Conservation (phyloP, 306 rosid species). For the Casuarina glauca region DNA sequence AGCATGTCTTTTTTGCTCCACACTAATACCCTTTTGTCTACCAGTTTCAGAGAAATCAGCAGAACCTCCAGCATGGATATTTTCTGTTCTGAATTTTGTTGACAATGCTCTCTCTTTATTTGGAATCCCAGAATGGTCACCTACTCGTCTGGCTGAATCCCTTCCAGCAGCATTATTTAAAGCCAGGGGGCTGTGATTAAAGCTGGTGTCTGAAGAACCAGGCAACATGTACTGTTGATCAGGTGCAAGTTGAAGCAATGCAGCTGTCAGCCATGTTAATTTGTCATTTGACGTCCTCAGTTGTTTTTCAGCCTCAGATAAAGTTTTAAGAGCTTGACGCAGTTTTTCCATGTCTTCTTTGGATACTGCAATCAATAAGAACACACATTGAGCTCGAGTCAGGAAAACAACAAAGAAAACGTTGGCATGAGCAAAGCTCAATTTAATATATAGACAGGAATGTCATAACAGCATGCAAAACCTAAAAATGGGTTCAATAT, state of each 20-base stretch:
- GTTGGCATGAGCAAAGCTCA: neutral
- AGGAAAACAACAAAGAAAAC: neutral
- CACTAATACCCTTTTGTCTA: conserved; percentile 39
- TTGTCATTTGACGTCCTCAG: conserved; percentile 92
- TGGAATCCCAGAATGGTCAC: conserved; percentile 50
- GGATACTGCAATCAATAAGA: conserved; percentile 50
- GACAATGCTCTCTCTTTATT: conserved; percentile 51
- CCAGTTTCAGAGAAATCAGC: conserved; percentile 35
- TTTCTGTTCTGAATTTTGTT: conserved; percentile 47
- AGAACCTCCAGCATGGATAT: conserved; percentile 53
- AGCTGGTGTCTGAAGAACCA: conserved; percentile 80
- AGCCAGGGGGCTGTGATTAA: conserved; percentile 72
- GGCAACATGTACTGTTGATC: conserved; percentile 94
- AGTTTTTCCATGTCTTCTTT: conserved; percentile 98
- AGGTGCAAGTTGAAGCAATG: conserved; percentile 98
- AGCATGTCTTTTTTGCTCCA: conserved; percentile 54
- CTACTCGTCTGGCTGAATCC: conserved; percentile 40
- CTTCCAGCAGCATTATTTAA: conserved; percentile 46
- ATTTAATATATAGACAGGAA: neutral
- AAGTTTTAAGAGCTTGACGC: conserved; percentile 91
- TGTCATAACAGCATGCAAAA: neutral
- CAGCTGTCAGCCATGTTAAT: conserved; percentile 95
- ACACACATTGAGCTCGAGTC: conserved; percentile 2
- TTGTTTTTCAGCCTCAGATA: conserved; percentile 98
- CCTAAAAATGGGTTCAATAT: neutral